Evolutionary conservation across 1,284 basidiomycete genomes (phyloP), one percentile per base, ranked within the genome.

Genomic region (Trichosporon faecale): DNA sequence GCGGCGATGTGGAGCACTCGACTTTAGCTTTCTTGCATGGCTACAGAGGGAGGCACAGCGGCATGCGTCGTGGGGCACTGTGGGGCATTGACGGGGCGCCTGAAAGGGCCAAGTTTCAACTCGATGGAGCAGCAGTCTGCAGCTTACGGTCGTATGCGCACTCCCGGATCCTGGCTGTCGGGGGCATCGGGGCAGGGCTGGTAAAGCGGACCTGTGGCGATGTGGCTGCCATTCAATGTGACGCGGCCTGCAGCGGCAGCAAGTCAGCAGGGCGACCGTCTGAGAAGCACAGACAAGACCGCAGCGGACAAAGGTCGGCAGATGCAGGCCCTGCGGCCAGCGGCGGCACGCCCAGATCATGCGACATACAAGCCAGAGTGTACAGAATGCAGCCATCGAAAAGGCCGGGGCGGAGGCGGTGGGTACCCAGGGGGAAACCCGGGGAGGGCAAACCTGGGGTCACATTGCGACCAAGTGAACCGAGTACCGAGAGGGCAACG

Each of bases 51-150:
- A 31, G 57, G 57, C 18, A 61, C 57, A 12, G 57, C 16, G 18
- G 27, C 29, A 31, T 31, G 49, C 49, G 57, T 61, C 57, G 57
- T 31, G 57, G 57, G 57, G 57, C 57, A 61, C 29, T 29, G 27
- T 18, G 57, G 57, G 57, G 27, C 27, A 61, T 61, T 8, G 6
- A 31, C 57, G 57, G 57, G 57, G 57, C 57, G 57, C 57, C 57
- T 61, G 57, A 31, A 61, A 33, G 18, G 27, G 16, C 27, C 16
- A 18, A 6, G 52, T 27, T 29, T 44, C 40, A 44, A 44, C 40
- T 44, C 18, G 40, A 57, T 25, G 52, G 52, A 27, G 52, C 14
- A 6, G 52, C 23, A 27, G 29, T 11, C 57, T 18, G 29, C 18
- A 9, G 27, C 18, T 9, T 8, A 21, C 29, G 57, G 29, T 14